These are phyloP conservation scores for Nitzschia palea DNA, from an alignment of 108 stramenopile genomes.

Conservation along the genomic window DNA sequence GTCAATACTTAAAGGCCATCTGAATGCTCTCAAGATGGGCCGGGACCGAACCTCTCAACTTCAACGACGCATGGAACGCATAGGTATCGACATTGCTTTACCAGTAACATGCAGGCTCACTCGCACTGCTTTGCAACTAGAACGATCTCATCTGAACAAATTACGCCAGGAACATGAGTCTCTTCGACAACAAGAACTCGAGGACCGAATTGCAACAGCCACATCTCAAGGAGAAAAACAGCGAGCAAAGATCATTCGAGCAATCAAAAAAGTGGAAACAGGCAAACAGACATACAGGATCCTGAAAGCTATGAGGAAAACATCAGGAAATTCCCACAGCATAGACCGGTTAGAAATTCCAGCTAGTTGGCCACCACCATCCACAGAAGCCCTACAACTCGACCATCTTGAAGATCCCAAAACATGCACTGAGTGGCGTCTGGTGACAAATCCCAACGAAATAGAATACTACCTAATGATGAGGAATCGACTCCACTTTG, in stretches of 20 bases:
- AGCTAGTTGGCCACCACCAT: neutral
- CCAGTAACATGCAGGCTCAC: neutral
- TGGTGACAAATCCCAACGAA: neutral
- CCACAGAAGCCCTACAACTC: neutral
- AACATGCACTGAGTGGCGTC: neutral
- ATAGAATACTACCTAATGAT: too few relatives aligned
- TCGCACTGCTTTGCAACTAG: neutral
- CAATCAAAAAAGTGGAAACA: neutral
- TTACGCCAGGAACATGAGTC: neutral
- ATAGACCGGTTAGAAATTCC: neutral
- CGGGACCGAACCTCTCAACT: neutral
- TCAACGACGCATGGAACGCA: neutral
- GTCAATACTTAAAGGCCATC: neutral
- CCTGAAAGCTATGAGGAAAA: neutral
- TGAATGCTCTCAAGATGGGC: neutral
- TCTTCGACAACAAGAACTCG: neutral
- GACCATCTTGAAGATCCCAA: neutral
- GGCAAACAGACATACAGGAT: neutral
- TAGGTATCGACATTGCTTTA: neutral
- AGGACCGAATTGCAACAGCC: neutral
- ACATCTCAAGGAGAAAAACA: too few relatives aligned
- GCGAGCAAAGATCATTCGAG: neutral
- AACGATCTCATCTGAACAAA: neutral
- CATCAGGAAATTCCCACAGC: neutral
- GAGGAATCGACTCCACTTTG: slow-evolving; percentile 5